Conservation (phyloP, 2,329 filamentous ascomycete genomes). For the Aspergillus sp. region DNA sequence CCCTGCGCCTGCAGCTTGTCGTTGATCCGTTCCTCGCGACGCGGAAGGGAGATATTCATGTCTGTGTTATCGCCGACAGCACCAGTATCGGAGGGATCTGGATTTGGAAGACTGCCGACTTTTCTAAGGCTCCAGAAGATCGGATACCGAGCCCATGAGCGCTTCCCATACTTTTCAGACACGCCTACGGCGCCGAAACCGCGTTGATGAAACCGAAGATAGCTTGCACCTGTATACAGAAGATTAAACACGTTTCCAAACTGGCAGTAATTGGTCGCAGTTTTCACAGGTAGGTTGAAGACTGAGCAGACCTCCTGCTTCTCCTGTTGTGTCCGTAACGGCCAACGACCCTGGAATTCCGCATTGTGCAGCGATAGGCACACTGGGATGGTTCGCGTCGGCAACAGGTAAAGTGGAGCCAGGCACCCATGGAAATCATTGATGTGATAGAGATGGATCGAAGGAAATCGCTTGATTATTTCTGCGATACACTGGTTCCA, state of each 20-base stretch:
- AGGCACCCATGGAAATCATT: slow-evolving; percentile 66
- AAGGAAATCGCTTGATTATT: slow-evolving; percentile 59
- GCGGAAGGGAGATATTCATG: too few species aligned
- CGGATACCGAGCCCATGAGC: slow-evolving; percentile 66
- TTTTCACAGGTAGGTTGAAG: slow-evolving; percentile 60
- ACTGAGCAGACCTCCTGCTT: slow-evolving; percentile 63
- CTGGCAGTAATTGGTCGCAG: slow-evolving; percentile 62
- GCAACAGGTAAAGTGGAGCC: slow-evolving; percentile 65
- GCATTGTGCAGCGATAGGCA: slow-evolving; percentile 68
- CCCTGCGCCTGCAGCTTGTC: slow-evolving; percentile 62
- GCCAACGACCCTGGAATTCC: slow-evolving; percentile 69
- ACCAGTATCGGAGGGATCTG: slow-evolving; percentile 64
- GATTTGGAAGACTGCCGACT: slow-evolving; percentile 65
- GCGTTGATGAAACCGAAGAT: slow-evolving; percentile 65
- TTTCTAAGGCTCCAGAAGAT: slow-evolving; percentile 68
- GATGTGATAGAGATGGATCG: slow-evolving; percentile 63
- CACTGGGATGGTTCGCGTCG: slow-evolving; percentile 57
- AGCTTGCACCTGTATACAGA: slow-evolving; percentile 64
- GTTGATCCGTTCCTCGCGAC: slow-evolving; percentile 52
- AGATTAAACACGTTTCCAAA: slow-evolving; percentile 70
- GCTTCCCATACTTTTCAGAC: slow-evolving; percentile 67
- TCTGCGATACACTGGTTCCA: slow-evolving; percentile 71
- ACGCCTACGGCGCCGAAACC: slow-evolving; percentile 69
- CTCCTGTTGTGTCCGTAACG: slow-evolving; percentile 62
- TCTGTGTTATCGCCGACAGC: slow-evolving; percentile 45